Percentiles rank a stretch among this genome's conserved stretches.
These are phyloP conservation scores for Schizochytrium sp. DNA, from an alignment of 108 stramenopile species.

Conservation along the genomic window DNA sequence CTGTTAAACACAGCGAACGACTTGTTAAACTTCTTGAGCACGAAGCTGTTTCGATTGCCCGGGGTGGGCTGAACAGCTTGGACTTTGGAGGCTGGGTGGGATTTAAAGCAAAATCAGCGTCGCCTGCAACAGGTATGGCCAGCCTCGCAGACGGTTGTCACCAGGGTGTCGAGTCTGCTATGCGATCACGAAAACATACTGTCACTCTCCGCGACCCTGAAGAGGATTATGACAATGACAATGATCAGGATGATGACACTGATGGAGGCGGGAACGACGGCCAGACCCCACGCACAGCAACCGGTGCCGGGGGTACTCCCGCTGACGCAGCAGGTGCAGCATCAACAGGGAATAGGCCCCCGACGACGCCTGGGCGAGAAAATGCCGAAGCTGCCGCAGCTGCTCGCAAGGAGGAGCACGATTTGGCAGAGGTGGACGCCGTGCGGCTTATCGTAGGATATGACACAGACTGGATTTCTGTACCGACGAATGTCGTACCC, in stretches of 20 bases:
- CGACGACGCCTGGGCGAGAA: conserved; percentile 22
- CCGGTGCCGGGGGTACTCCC: neutral
- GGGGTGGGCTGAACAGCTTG: conserved; percentile 18
- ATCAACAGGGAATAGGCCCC: neutral
- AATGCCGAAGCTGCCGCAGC: conserved; percentile 14
- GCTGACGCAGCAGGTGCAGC: neutral
- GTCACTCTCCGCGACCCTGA: neutral
- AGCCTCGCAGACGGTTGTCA: neutral
- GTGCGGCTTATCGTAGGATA: conserved; percentile 49
- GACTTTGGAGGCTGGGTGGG: conserved; percentile 38
- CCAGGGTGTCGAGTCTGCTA: neutral
- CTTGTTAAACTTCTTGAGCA: conserved; percentile 14
- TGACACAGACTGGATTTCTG: conserved; percentile 50
- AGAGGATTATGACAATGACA: neutral
- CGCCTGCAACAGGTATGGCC: neutral
- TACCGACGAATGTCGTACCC: neutral
- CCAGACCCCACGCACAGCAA: neutral
- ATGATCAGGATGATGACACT: neutral
- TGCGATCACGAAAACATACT: neutral
- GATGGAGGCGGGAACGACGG: neutral
- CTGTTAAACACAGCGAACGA: conserved; percentile 3
- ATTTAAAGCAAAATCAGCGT: neutral
- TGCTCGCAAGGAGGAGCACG: neutral
- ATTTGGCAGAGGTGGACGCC: conserved; percentile 11
- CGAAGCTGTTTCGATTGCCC: conserved; percentile 53